Evolutionary conservation across 257 asterid genomes (phyloP).

Genomic region (Ophiorrhiza pumila): DNA sequence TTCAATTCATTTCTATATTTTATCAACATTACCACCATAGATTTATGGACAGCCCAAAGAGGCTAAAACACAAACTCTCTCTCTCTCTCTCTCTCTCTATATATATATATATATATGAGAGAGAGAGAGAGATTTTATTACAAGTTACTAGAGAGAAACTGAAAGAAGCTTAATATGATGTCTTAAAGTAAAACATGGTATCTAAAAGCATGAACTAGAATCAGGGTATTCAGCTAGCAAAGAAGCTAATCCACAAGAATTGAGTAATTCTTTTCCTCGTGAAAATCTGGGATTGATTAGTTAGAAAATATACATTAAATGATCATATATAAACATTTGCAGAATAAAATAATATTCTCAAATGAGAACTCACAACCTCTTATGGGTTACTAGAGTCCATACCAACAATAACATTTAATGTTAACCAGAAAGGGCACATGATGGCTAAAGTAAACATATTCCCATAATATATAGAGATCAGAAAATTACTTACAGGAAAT

Average conservation of each 20-base stretch:
- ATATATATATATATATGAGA: not conserved
- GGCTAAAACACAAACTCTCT: too few relatives aligned
- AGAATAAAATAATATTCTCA: not conserved
- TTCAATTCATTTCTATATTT: not conserved
- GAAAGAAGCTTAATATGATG: not conserved
- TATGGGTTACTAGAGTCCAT: too few relatives aligned
- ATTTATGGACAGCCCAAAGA: too few relatives aligned
- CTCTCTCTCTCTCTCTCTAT: too few relatives aligned
- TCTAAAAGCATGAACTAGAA: not conserved
- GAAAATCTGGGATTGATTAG: not conserved
- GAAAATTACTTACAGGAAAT: slow-evolving; percentile 57
- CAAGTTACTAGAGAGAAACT: not conserved
- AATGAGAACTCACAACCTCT: not conserved
- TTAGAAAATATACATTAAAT: not conserved
- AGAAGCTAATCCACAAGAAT: not conserved
- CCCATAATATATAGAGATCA: not conserved
- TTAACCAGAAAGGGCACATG: not conserved
- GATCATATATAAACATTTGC: not conserved
- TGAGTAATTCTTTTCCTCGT: not conserved
- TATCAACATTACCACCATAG: not conserved
- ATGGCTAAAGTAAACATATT: not conserved
- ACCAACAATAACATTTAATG: not conserved
- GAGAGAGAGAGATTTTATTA: not conserved
- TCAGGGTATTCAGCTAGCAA: not conserved
- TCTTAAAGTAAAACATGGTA: not conserved